Base-by-base conservation (phyloP, 1,139 yeast genomes). In the Kodamaea anthophila region DNA sequence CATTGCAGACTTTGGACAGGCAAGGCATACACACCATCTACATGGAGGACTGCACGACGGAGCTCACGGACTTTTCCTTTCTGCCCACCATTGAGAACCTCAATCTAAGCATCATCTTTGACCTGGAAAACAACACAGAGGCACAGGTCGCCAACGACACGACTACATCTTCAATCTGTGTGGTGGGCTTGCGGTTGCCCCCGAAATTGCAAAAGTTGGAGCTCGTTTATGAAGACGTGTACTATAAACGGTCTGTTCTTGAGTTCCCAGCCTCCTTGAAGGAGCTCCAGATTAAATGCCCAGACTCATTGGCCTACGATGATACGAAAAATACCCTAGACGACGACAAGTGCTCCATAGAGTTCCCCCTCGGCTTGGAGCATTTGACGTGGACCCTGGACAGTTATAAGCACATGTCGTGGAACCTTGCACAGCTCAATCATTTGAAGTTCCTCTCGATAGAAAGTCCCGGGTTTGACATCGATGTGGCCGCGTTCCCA, bases 331-430 rank as follows among this genome's bases (percentile, higher is more conserved):
- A 13, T 5, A 21, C 24, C 13, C 12, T 21, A 15, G 24, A 21
- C 24, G 6, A 8, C 9, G 15, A 7, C 9, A 21, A 21, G 9
- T 9, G 24, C 13, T 5, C 12, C 8, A 4, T 23, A 8, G 25
- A 23, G 18, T 23, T 23, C n/a, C 25, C 25, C 9, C 25, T 10
- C 5, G 13, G 13, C 7, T 14, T 23, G 18, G 24, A 20, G 13
- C 10, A 13, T 18, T 14, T 13, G 3, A 9, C 19, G 12, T 20
- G 23, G 13, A 10, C 6, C n/a, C 10, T 11, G 10, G 14, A 16
- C 18, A 13, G 11, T n/a, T 19, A n/a, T 15, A 11, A 4, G 15
- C 20, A 9, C 14, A n/a, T 19, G 5, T 13, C 15, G 15, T 15
- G 16, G 15, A 21, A 26, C 20, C 13, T 26, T 7, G 9, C 5